Conservation (phyloP, 768 basidiomycete species). For the Boletus coccyginus region DNA sequence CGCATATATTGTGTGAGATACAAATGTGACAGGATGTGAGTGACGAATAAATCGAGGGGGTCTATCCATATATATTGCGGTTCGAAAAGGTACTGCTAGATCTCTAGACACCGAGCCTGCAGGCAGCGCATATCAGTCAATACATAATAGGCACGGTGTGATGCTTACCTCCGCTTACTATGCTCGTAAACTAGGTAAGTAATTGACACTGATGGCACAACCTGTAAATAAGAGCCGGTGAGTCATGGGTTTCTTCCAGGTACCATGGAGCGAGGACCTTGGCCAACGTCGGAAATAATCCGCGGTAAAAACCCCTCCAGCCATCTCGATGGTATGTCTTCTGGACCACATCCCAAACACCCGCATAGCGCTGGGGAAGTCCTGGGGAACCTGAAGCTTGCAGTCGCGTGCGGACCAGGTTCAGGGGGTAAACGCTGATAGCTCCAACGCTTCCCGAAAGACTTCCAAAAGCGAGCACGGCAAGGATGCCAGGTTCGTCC, state of each 20-base stretch:
- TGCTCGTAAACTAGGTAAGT: conserved; percentile 94
- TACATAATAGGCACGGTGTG: background rate
- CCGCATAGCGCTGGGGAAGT: conserved; percentile 87
- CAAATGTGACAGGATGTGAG: conserved; percentile 23
- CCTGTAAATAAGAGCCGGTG: conserved; percentile 42
- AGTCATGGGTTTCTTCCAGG: background rate
- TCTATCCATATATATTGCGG: conserved; percentile 26
- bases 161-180: conserved; percentile 68
- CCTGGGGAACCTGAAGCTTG: conserved; percentile 97
- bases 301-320: conserved; percentile 93
- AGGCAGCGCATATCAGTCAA: conserved; percentile 2
- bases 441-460: conserved; percentile 93
- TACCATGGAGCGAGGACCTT: conserved; percentile 51
- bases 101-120: conserved; percentile 61
- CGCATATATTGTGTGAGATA: conserved; percentile 27
- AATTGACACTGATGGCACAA: conserved; percentile 95
- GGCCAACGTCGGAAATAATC: conserved; percentile 86
- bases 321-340: conserved; percentile 85
- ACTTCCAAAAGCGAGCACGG: conserved; percentile 86
- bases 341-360: conserved; percentile 79
- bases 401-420: conserved; percentile 88
- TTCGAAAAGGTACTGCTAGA: conserved; percentile 6
- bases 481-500: conserved; percentile 87
- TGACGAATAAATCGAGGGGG: conserved; percentile 21
- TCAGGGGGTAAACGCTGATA: conserved; percentile 88